Evolutionary conservation across 306 rosid genomes (phyloP), one percentile per base, ranked within the genome.

Genomic region (Prunus armeniaca): DNA sequence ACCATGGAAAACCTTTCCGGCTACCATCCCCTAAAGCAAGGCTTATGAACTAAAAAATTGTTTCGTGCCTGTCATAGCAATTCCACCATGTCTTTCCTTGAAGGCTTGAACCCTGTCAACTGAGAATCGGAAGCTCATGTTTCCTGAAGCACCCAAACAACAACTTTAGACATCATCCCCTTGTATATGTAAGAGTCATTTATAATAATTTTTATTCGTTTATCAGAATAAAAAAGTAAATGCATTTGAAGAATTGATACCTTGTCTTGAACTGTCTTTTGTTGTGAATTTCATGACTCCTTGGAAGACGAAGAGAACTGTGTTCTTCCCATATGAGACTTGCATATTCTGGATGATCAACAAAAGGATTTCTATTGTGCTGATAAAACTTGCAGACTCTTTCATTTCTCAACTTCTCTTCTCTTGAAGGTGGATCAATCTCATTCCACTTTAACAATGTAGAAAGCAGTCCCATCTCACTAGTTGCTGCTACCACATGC

Each of bases 381-480:
- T 91, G 93, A 83, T 89, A 91, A 49, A 81, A 12, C 84, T 86
- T 86, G 90, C 93, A 91, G 68, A 87, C 84, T 82, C 96, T 89
- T 43, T 89, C 93, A 84, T 89, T 87, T 81, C 96, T 86, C 78
- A 89, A 57, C 77, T 83, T 87, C 85, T 91, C 93, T 34, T 86
- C 92, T 84, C 90, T 89, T 6, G 96, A 91, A 70, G 96, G 90
- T n/a, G 96, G 93, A 80, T 91, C 93, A 11, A 69, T 67, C 68
- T 78, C 87, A 57, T 89, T 91, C 96, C 96, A 91, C 80, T 79
- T 82, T 65, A 89, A 83, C 75, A 91, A 84, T 14, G 88, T 86
- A 12, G 96, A 86, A 78, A 91, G 86, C 71, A 91, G 78, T 47
- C 93, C 92, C 93, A 91, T 91, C 82, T 91, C 96, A 69, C 82